Evolutionary conservation across 129 eudicot species (phyloP).

Genomic region (Solidago caesia): DNA sequence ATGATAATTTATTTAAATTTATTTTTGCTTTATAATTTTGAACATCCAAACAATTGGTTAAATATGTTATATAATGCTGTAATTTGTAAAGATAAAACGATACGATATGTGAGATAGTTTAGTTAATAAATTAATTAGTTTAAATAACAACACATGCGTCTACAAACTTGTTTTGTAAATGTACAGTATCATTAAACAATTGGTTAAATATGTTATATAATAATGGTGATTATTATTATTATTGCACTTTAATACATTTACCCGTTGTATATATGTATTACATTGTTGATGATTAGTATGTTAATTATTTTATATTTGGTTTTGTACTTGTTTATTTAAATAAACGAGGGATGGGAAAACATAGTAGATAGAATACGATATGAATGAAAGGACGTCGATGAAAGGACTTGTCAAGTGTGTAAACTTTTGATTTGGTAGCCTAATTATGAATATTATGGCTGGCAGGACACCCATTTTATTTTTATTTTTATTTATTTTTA

Average conservation of each 20-base stretch:
- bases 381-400: conserved; percentile 24
- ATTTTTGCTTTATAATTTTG: no score
- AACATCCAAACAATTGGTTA: no score
- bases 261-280: neutral
- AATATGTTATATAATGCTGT: no score
- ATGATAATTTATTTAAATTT: no score
- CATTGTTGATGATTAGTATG: neutral
- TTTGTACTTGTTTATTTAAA: conserved; percentile 23
- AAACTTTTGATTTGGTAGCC: conserved; percentile 33
- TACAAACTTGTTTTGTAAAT: no score
- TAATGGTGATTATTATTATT: no score
- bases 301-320: neutral
- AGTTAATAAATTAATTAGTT: no score
- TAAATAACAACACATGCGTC: no score
- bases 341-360: conserved; percentile 6
- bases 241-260: neutral
- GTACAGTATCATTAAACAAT: no score
- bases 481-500: neutral
- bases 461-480: conserved; percentile 12
- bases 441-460: conserved; percentile 17
- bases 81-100: no score
- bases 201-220: no score
- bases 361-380: conserved; percentile 27
- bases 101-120: no score
- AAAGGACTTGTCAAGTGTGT: conserved; percentile 32